Percentiles rank a stretch among this genome's conserved stretches.
These are phyloP conservation scores for Barnettozyma sucrosica DNA, from an alignment of 805 yeast genomes.

Conservation along the genomic window DNA sequence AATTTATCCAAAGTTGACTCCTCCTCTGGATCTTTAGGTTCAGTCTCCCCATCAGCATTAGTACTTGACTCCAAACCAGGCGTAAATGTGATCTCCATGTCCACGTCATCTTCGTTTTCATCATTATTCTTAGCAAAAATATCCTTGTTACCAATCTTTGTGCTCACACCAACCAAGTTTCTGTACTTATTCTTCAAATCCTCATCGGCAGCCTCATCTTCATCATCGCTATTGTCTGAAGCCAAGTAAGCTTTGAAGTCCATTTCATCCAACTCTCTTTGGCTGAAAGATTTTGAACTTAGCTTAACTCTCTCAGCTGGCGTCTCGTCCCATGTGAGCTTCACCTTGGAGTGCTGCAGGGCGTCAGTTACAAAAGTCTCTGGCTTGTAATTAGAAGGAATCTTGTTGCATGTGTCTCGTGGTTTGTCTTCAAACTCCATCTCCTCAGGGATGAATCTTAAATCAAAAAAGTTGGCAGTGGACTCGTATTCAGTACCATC, in stretches of 20 bases:
- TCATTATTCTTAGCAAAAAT: constrained; percentile 31
- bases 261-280: constrained; percentile 83
- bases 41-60: constrained; percentile 25
- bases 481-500: constrained; percentile 96
- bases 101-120: constrained; percentile 61
- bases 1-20: constrained; percentile 76
- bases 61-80: constrained; percentile 63
- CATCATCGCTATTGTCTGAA: constrained; percentile 59
- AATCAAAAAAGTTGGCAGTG: constrained; percentile 89
- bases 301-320: constrained; percentile 81
- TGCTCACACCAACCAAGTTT: constrained; percentile 42
- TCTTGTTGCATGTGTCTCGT: constrained; percentile 61
- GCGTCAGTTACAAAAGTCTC: constrained; percentile 85
- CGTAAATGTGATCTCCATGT: constrained; percentile 93
- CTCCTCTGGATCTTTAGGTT: constrained; percentile 34
- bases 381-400: constrained; percentile 81
- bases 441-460: constrained; percentile 88
- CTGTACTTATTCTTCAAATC: constrained; percentile 53
- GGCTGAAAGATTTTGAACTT: constrained; percentile 76
- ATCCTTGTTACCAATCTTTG: constrained; percentile 30
- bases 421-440: constrained; percentile 81
- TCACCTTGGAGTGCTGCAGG: constrained; percentile 91
- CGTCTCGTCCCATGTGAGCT: constrained; percentile 97
- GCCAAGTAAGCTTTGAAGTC: constrained; percentile 92
- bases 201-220: constrained; percentile 28